Evolutionary conservation across 2,329 filamentous ascomycete genomes (phyloP).

Genomic region (Tetracladium maxilliforme): DNA sequence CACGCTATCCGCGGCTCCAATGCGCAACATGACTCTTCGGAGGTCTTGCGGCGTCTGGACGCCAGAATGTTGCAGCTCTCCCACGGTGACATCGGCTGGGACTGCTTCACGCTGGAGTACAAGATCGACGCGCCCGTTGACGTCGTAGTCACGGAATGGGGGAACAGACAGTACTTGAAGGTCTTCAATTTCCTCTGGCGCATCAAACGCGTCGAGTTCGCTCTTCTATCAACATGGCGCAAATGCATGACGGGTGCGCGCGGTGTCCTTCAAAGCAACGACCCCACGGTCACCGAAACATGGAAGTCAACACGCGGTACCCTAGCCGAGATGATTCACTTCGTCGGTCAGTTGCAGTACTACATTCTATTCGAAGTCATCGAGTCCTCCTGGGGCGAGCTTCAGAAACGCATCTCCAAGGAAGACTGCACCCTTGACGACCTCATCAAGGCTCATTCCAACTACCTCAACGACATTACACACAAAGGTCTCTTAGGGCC

Average conservation of each 20-base stretch:
- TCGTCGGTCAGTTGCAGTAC: slow-evolving; percentile 92
- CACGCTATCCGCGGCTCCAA: slow-evolving; percentile 96
- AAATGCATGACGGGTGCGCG: slow-evolving; percentile 90
- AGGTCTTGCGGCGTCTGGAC: slow-evolving; percentile 82
- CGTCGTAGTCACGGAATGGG: slow-evolving; percentile 93
- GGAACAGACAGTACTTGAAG: slow-evolving; percentile 90
- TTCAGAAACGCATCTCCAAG: slow-evolving; percentile 69
- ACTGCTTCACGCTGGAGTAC: slow-evolving; percentile 97
- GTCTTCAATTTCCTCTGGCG: slow-evolving; percentile 99
- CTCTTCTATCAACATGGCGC: slow-evolving; percentile 79
- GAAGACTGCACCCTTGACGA: slow-evolving; percentile 89
- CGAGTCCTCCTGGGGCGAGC: slow-evolving; percentile 84
- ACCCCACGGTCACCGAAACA: slow-evolving; percentile 52
- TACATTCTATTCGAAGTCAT: slow-evolving; percentile 99
- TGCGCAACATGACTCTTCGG: slow-evolving; percentile 85
- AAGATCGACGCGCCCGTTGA: slow-evolving; percentile 95
- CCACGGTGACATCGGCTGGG: slow-evolving; percentile 96
- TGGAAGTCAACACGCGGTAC: slow-evolving; percentile 86
- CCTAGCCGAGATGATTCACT: slow-evolving; percentile 96
- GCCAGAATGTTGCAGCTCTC: slow-evolving; percentile 96
- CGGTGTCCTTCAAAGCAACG: slow-evolving; percentile 65
- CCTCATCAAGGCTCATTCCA: slow-evolving; percentile 79
- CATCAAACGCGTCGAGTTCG: slow-evolving; percentile 95
- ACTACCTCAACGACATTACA: slow-evolving; percentile 86
- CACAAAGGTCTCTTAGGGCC: slow-evolving; percentile 88